Percentiles rank a stretch among this genome's conserved stretches.
phyloP scores from a whole-genome alignment of 345 rosid genomes.

The Pugionium dolabratum region DNA sequence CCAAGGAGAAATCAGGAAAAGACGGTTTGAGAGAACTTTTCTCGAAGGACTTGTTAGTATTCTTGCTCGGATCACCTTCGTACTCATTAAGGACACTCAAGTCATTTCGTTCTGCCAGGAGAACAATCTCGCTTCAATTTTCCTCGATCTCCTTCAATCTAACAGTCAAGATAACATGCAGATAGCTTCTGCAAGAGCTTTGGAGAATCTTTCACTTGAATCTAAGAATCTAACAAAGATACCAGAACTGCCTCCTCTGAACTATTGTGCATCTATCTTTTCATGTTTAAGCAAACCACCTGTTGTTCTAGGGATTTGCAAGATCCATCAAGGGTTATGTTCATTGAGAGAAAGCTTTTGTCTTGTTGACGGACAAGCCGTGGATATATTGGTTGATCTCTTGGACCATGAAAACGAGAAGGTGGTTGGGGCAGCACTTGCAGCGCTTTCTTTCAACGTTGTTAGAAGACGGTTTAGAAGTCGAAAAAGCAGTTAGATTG shows the following conservation, averaged over 20 bases:
- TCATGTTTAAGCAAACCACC: conserved; percentile 72
- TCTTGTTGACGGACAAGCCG: conserved; percentile 83
- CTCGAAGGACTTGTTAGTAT: conserved; percentile 78
- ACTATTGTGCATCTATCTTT: conserved; percentile 61
- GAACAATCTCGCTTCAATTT: conserved; percentile 59
- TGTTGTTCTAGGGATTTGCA: conserved; percentile 66
- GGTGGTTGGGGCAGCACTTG: conserved; percentile 87
- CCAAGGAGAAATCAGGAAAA: conserved; percentile 70
- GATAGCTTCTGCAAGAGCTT: conserved; percentile 76
- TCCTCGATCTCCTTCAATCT: conserved; percentile 72
- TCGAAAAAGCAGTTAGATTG: conserved; percentile 64
- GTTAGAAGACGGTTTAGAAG: conserved; percentile 76
- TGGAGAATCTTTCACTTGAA: conserved; percentile 88
- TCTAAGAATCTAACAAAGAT: conserved; percentile 68
- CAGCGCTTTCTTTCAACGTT: conserved; percentile 86
- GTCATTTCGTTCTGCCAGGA: conserved; percentile 70
- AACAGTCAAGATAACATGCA: conserved; percentile 77
- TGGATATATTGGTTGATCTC: conserved; percentile 80
- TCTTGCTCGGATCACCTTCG: conserved; percentile 78
- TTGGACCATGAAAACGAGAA: conserved; percentile 85
- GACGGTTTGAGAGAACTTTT: conserved; percentile 72
- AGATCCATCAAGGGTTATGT: conserved; percentile 80
- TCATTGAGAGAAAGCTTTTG: conserved; percentile 79
- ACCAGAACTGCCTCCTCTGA: conserved; percentile 71
- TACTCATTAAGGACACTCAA: conserved; percentile 61